Evolutionary conservation across 306 rosid genomes (phyloP).

Genomic region (Cucumis hystrix): DNA sequence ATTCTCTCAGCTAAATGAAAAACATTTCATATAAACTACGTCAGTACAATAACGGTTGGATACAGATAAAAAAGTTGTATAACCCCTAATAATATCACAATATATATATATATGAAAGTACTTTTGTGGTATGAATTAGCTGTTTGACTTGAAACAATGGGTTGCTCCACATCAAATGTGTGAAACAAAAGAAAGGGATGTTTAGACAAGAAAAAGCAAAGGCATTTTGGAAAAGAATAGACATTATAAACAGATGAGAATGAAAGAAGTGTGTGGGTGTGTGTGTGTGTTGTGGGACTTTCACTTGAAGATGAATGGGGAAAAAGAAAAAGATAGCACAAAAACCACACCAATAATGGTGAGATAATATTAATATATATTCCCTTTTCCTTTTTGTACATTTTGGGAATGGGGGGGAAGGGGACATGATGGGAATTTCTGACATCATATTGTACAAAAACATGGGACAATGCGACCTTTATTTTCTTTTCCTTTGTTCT

Average conservation of each 20-base stretch:
- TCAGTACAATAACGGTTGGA: too few relatives aligned
- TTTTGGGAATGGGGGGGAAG: not conserved
- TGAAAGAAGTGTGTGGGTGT: not conserved
- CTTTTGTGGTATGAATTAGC: too few relatives aligned
- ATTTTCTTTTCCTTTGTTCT: not conserved
- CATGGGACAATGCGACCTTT: not conserved
- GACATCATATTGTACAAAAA: not conserved
- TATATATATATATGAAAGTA: too few relatives aligned
- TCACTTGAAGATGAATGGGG: not conserved
- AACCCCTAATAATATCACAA: too few relatives aligned
- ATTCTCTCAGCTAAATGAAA: too few relatives aligned
- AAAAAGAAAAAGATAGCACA: not conserved
- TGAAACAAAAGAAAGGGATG: not conserved
- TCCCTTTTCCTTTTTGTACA: not conserved
- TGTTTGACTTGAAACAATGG: not conserved
- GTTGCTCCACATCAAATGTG: not conserved
- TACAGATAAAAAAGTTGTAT: too few relatives aligned
- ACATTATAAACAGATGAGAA: not conserved
- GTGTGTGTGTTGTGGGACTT: not conserved
- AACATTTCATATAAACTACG: too few relatives aligned
- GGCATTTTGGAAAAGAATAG: not conserved
- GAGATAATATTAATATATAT: not conserved
- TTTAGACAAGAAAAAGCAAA: slow-evolving; percentile 8
- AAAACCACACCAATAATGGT: slow-evolving; percentile 8
- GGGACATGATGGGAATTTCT: not conserved